phyloP scores from a whole-genome alignment of 192 early-diverging fungal species.

The Gaertneriomyces sp. region DNA sequence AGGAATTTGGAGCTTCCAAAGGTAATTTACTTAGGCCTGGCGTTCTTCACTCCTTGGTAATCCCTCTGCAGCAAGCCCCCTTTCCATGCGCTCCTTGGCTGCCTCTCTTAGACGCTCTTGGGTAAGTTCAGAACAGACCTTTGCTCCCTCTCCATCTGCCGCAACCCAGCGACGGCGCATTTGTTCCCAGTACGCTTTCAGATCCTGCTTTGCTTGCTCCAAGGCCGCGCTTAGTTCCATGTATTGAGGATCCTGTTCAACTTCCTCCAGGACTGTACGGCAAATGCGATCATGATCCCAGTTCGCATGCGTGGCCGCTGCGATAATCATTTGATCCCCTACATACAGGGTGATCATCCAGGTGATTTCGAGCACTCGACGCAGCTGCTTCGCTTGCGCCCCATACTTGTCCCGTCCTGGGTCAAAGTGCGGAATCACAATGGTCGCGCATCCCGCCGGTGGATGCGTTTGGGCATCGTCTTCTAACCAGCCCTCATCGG shows the following conservation, averaged over 20 bases:
- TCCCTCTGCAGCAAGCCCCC: background rate
- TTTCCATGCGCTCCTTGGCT: background rate
- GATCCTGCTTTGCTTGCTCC: background rate
- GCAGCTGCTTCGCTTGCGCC: background rate
- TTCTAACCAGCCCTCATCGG: background rate
- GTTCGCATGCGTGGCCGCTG: background rate
- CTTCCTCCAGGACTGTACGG: background rate
- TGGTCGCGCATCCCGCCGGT: background rate
- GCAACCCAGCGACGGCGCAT: background rate
- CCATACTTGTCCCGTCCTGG: conserved; percentile 9
- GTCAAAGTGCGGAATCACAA: conserved; percentile 12
- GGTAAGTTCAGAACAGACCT: background rate
- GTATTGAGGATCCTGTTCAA: background rate
- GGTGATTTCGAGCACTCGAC: conserved; percentile 1
- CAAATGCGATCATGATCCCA: background rate
- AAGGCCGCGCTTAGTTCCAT: background rate
- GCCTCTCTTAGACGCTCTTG: background rate
- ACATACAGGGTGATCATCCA: conserved; percentile 6
- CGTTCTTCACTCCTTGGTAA: background rate
- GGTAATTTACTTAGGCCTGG: background rate
- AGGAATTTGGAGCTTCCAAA: conserved; percentile 8
- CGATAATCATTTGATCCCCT: background rate
- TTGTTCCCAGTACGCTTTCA: background rate
- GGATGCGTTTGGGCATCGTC: background rate
- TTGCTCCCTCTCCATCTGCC: background rate